phyloP scores from a whole-genome alignment of 202 grass and related monocot species.

The Schoenoplectus triqueter region DNA sequence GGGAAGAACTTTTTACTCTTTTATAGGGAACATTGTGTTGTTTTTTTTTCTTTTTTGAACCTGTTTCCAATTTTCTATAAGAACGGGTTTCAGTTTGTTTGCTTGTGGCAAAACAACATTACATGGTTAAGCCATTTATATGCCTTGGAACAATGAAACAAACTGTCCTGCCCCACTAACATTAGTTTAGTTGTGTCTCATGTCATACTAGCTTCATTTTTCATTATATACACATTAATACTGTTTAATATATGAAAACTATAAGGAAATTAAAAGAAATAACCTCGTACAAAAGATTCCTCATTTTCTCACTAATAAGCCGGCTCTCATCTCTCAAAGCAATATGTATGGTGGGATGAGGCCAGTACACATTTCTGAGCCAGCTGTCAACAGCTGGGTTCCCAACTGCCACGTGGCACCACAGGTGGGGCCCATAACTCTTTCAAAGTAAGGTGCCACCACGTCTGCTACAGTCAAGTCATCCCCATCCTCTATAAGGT shows the following conservation, averaged over 20 bases:
- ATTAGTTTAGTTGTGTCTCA: slow-evolving; percentile 16
- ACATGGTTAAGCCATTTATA: slow-evolving; percentile 1
- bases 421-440: slow-evolving; percentile 71
- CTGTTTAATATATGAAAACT: not conserved
- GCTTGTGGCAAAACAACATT: not conserved
- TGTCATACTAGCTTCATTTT: not conserved
- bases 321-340: slow-evolving; percentile 73
- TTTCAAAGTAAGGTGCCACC: slow-evolving; percentile 74
- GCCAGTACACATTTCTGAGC: slow-evolving; percentile 64
- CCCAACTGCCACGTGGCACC: slow-evolving; percentile 65
- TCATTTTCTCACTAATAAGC: slow-evolving; percentile 82
- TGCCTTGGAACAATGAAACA: not conserved
- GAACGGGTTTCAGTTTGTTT: not conserved
- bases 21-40: not conserved
- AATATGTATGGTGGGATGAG: slow-evolving; percentile 80
- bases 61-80: slow-evolving; percentile 18
- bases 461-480: slow-evolving; percentile 71
- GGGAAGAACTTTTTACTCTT: not conserved
- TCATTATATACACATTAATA: not conserved
- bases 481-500: slow-evolving; percentile 57
- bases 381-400: slow-evolving; percentile 56
- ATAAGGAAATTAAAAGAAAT: slow-evolving; percentile 23
- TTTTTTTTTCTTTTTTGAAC: not conserved
- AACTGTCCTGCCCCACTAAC: not conserved
- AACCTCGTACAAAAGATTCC: slow-evolving; percentile 87